Percentiles rank a stretch among this genome's conserved stretches.
phyloP scores from a whole-genome alignment of 345 rosid species.

The Eucalyptus caleyi region DNA sequence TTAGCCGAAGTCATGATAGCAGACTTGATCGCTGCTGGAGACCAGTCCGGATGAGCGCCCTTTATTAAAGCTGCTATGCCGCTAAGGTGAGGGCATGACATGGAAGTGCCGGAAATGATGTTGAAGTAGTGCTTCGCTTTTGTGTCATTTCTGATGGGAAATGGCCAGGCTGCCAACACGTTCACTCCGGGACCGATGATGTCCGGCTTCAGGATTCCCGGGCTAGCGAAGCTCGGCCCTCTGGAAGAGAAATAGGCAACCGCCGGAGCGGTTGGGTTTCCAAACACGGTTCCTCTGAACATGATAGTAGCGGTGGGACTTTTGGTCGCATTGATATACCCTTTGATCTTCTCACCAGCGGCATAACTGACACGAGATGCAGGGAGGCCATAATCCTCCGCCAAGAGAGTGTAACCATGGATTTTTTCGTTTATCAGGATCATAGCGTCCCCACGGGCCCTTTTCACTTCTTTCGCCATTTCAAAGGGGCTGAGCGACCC shows the following conservation, averaged over 20 bases:
- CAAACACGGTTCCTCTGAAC: neutral
- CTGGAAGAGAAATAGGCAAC: neutral
- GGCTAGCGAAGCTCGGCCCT: neutral
- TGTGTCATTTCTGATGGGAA: neutral
- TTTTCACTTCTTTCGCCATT: neutral
- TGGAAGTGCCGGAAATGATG: neutral
- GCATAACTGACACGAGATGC: neutral
- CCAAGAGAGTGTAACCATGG: neutral
- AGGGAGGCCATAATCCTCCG: neutral
- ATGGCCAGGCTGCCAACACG: neutral
- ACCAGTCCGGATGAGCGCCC: neutral
- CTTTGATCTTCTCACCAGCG: neutral
- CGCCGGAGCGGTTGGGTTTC: neutral
- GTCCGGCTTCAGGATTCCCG: neutral
- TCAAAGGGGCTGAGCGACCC: rapidly evolving
- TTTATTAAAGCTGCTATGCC: neutral
- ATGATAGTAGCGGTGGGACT: neutral
- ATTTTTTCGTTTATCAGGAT: neutral
- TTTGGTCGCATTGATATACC: neutral
- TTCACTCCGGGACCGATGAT: neutral
- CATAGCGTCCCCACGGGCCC: neutral
- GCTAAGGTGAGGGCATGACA: neutral
- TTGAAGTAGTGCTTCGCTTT: neutral
- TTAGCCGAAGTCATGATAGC: neutral
- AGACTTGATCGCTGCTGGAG: neutral